phyloP scores from a whole-genome alignment of 345 rosid genomes.

The Hibiscus mutabilis region DNA sequence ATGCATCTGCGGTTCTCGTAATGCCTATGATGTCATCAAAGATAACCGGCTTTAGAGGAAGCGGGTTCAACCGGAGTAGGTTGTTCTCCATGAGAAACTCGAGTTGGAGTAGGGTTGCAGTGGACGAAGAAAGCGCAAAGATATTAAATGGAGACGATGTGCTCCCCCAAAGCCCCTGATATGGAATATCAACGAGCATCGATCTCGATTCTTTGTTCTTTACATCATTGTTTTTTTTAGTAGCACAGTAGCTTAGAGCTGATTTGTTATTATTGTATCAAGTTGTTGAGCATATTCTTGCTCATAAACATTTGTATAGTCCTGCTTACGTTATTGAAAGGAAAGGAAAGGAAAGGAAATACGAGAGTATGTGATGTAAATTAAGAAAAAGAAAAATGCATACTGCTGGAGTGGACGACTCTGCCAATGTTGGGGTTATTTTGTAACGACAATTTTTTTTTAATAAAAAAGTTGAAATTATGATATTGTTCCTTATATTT shows the following conservation, averaged over 20 bases:
- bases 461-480: too few species aligned
- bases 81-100: slow-evolving; percentile 57
- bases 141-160: slow-evolving; percentile 27
- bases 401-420: background rate
- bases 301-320: slow-evolving; percentile 19
- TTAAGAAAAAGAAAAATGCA: background rate
- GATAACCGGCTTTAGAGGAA: slow-evolving; percentile 83
- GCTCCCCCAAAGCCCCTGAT: slow-evolving; percentile 33
- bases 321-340: slow-evolving; percentile 2
- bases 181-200: background rate
- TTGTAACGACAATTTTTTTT: too few species aligned
- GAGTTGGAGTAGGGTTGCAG: slow-evolving; percentile 59
- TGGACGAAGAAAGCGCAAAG: slow-evolving; percentile 44
- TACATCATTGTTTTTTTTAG: background rate
- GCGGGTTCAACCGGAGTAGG: slow-evolving; percentile 53
- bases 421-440: background rate
- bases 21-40: slow-evolving; percentile 98
- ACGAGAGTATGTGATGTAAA: background rate
- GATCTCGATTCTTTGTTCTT: background rate
- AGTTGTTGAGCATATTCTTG: slow-evolving; percentile 3
- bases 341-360: background rate
- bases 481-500: too few species aligned
- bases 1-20: slow-evolving; percentile 89
- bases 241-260: slow-evolving; percentile 12
- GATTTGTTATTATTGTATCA: slow-evolving; percentile 1